Conservation (phyloP, 768 basidiomycete genomes). For the Agaricus sinodeliciosus region DNA sequence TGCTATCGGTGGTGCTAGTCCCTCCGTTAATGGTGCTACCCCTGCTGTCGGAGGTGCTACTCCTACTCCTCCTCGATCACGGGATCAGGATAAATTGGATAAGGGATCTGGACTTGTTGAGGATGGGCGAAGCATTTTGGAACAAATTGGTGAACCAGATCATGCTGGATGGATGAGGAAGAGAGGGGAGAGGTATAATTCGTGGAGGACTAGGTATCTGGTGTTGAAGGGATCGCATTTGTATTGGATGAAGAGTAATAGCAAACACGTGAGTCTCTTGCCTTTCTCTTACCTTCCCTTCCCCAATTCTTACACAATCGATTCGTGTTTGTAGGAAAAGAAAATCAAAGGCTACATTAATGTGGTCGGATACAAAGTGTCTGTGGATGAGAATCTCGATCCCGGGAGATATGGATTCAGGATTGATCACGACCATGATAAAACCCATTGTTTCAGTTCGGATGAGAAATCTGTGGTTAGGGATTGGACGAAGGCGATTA, state of each 20-base stretch:
- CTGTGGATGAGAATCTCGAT: slow-evolving; percentile 86
- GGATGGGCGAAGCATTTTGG: slow-evolving; percentile 68
- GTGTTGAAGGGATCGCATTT: slow-evolving; percentile 89
- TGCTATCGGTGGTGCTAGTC: too few relatives aligned
- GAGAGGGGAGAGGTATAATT: slow-evolving; percentile 87
- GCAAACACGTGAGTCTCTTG: slow-evolving; percentile 37
- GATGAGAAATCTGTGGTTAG: slow-evolving; percentile 79
- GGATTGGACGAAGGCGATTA: slow-evolving; percentile 99
- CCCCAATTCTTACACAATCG: background rate
- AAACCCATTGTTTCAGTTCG: slow-evolving; percentile 87
- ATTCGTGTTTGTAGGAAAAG: slow-evolving; percentile 54
- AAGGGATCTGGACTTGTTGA: slow-evolving; percentile 31
- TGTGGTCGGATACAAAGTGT: slow-evolving; percentile 85
- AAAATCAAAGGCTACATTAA: slow-evolving; percentile 97
- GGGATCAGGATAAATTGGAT: background rate
- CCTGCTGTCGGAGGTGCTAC: too few relatives aligned
- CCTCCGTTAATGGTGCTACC: too few relatives aligned
- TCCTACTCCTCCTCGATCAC: too few relatives aligned
- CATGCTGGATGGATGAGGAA: slow-evolving; percentile 94
- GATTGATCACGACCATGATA: slow-evolving; percentile 83
- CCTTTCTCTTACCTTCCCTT: slow-evolving; percentile 14
- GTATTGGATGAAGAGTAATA: slow-evolving; percentile 80
- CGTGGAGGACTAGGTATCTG: slow-evolving; percentile 90
- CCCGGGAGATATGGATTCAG: slow-evolving; percentile 95
- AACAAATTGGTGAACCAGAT: slow-evolving; percentile 89